Percentiles rank a stretch among this genome's conserved stretches.
phyloP scores from a whole-genome alignment of 2,329 filamentous ascomycete genomes.

The Myriangium duriaei region DNA sequence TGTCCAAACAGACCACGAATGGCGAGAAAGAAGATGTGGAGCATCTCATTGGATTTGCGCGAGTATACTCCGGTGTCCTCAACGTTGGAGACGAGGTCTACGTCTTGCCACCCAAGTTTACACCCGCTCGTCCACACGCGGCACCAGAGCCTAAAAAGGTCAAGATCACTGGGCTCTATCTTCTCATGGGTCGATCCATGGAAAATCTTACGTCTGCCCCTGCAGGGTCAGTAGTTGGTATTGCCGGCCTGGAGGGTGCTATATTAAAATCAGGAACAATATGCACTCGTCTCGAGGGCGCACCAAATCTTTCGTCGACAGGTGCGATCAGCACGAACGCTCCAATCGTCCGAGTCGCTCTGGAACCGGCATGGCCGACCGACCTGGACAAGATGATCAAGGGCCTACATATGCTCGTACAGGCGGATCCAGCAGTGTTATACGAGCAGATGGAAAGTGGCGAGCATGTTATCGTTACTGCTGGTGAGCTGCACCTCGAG shows the following conservation, averaged over 20 bases:
- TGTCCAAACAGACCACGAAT: conserved; percentile 13
- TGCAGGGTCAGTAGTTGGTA: conserved; percentile 89
- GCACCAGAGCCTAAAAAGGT: conserved; percentile 67
- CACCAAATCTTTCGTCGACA: conserved; percentile 82
- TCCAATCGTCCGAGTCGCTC: conserved; percentile 86
- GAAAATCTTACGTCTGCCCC: conserved; percentile 75
- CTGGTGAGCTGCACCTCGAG: conserved; percentile 88
- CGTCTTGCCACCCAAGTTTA: conserved; percentile 86
- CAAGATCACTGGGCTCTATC: conserved; percentile 75
- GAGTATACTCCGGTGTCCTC: conserved; percentile 82
- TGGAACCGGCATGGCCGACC: conserved; percentile 84
- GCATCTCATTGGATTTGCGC: conserved; percentile 85
- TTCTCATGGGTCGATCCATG: conserved; percentile 86
- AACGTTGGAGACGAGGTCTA: conserved; percentile 85
- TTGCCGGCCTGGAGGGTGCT: conserved; percentile 80
- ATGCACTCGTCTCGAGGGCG: conserved; percentile 74
- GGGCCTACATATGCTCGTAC: conserved; percentile 74
- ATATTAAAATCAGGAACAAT: conserved; percentile 94
- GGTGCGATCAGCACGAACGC: conserved; percentile 55
- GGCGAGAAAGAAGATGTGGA: conserved; percentile 51
- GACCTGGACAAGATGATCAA: conserved; percentile 92
- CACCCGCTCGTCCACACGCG: conserved; percentile 61
- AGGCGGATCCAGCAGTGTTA: conserved; percentile 89
- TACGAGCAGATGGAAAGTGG: conserved; percentile 89
- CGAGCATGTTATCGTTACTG: conserved; percentile 88